Evolutionary conservation across 2,329 filamentous ascomycete species (phyloP).

Genomic region (Pseudopyrenochaeta lycopersici): DNA sequence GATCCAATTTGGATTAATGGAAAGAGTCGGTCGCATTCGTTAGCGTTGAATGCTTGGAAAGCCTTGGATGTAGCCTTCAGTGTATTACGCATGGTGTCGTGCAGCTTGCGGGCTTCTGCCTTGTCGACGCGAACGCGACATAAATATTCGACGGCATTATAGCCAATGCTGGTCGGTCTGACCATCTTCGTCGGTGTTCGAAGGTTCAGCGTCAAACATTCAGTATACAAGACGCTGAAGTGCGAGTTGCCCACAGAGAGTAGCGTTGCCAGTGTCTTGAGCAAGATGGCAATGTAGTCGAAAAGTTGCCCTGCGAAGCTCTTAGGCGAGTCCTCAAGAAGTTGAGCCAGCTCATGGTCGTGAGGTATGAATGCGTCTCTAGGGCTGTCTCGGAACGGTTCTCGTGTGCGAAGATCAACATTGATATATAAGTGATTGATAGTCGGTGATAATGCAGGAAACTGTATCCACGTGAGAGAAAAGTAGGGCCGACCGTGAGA

Average conservation of each 20-base stretch:
- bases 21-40: slow-evolving; percentile 30
- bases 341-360: slow-evolving; percentile 33
- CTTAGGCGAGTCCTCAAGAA: slow-evolving; percentile 34
- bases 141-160: slow-evolving; percentile 20
- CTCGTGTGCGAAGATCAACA: slow-evolving; percentile 39
- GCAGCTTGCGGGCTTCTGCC: slow-evolving; percentile 27
- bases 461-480: slow-evolving; percentile 37
- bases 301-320: slow-evolving; percentile 41
- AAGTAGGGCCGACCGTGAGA: slow-evolving; percentile 46
- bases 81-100: slow-evolving; percentile 36
- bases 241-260: slow-evolving; percentile 26
- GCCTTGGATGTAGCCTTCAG: slow-evolving; percentile 35
- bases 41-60: slow-evolving; percentile 36
- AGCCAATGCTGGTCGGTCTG: slow-evolving; percentile 11
- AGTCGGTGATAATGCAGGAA: slow-evolving; percentile 37
- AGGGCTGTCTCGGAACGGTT: slow-evolving; percentile 27
- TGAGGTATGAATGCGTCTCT: slow-evolving; percentile 25
- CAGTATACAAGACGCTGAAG: slow-evolving; percentile 36
- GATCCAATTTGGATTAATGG: slow-evolving; percentile 40
- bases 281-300: slow-evolving; percentile 42
- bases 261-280: slow-evolving; percentile 38
- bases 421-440: slow-evolving; percentile 41
- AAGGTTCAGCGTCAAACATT: slow-evolving; percentile 38
- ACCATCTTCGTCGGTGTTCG: slow-evolving; percentile 37
- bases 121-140: slow-evolving; percentile 29